These are phyloP conservation scores for Tribonema minus DNA, from an alignment of 108 stramenopile genomes.

Conservation along the genomic window DNA sequence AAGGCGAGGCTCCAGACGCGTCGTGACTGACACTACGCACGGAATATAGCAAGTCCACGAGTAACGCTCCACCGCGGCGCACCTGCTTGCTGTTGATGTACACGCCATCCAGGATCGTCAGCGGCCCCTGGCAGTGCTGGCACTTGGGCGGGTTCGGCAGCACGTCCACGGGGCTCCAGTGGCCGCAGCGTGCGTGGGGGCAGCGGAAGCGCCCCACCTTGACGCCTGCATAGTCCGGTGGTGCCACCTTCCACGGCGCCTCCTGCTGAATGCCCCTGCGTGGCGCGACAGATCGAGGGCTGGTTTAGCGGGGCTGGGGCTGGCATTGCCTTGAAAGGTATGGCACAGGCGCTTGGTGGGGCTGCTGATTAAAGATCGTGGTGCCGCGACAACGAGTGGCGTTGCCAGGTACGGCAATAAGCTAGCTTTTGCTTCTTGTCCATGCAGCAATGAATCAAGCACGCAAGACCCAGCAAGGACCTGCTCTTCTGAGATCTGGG, in stretches of 20 bases:
- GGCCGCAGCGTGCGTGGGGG: neutral
- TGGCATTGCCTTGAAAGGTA: no score
- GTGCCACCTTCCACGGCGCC: neutral
- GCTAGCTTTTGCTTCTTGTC: no score
- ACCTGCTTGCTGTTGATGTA: neutral
- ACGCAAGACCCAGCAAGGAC: no score
- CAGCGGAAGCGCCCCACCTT: neutral
- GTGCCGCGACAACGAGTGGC: no score
- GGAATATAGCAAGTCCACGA: neutral
- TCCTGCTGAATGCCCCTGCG: neutral
- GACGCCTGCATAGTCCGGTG: neutral
- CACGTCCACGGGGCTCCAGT: neutral
- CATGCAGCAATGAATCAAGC: no score
- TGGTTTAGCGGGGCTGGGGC: no score
- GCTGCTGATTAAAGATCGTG: no score
- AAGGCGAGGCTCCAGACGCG: neutral
- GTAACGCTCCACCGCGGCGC: neutral
- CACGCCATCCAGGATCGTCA: neutral
- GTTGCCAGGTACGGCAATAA: no score
- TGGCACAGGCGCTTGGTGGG: no score
- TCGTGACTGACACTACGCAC: neutral
- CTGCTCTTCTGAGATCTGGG: no score
- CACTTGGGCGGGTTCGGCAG: neutral
- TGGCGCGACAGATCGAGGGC: no score
- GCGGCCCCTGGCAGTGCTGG: neutral